Conservation (phyloP, 164 flowering plant species). For the Malania oleifera region DNA sequence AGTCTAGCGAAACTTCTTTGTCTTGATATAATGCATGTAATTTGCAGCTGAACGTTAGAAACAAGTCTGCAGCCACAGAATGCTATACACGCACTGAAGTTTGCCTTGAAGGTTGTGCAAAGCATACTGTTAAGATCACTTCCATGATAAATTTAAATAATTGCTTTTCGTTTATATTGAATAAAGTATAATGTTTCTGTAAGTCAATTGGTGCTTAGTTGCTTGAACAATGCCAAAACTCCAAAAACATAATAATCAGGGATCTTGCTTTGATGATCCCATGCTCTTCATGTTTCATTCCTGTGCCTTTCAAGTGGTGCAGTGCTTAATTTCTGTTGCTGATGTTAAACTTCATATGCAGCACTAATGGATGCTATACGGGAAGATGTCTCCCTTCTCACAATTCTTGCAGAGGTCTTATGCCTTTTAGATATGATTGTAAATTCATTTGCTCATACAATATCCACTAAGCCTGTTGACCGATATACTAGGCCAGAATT, state of each 20-base stretch:
- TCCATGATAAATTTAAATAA: no score
- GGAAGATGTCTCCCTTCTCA: constrained; percentile 78
- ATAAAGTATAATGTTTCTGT: no score
- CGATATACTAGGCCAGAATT: constrained; percentile 82
- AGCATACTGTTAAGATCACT: background rate
- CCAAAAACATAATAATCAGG: no score
- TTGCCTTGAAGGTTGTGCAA: constrained; percentile 81
- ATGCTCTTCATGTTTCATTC: no score
- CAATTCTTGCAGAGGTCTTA: constrained; percentile 83
- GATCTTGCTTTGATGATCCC: no score
- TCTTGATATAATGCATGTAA: constrained; percentile 7
- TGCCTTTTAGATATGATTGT: constrained; percentile 98
- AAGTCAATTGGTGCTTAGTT: no score
- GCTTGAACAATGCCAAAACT: no score
- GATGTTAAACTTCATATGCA: constrained; percentile 26
- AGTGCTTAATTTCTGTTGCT: no score
- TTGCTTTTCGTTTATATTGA: no score
- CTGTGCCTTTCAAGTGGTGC: no score
- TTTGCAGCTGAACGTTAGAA: constrained; percentile 86
- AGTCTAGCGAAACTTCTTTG: background rate
- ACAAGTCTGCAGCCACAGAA: constrained; percentile 95
- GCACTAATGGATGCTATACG: constrained; percentile 72
- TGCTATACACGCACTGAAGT: constrained; percentile 82
- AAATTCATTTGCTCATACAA: constrained; percentile 92
- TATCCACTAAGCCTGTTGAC: constrained; percentile 91